Base-by-base conservation (phyloP, 495 filamentous ascomycete genomes). In the Penicillium pancosmium region DNA sequence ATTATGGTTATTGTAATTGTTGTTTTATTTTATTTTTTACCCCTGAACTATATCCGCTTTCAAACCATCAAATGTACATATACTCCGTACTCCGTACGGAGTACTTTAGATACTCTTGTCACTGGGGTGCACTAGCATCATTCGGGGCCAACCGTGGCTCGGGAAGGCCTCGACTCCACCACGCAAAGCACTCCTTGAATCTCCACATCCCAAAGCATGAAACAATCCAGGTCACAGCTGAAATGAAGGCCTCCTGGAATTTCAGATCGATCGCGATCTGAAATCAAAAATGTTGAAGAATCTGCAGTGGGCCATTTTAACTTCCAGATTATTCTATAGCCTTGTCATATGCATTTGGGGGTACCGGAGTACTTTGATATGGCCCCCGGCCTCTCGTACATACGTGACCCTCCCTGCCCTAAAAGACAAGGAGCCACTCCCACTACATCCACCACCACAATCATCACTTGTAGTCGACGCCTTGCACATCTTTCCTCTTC, bases 121-220 rank as follows among this genome's bases (percentile, higher is more conserved):
- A 19, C 19, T 48, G 11, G 21, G 21, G 21, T 48, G 46, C 46
- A n/a, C 46, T 48, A 48, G 46, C 46, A 48, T 48, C 19, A 25
- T n/a, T 59, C 53, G 53, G 57, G 58, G 61, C 46, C 51, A 58
- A 57, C 54, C 52, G 51, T 59, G 46, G 55, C 55, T 48, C 52
- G 34, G 52, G 18, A 48, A 15, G 53, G 48, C 52, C 49, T 31
- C 5, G 50, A 23, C 43, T 49, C 57, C 41, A 54, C 53, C 48
- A 36, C 23, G 46, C 5, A 36, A 48, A 59, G 52, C 46, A 48
- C 61, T 63, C 61, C 61, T 63, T 50, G 56, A 63, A 63, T 63
- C 61, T 63, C 61, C 61, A 63, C 61, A 63, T 59, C n/a, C 27
- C 40, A 31, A 48, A 34, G 44, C 53, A 54, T 61, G 62, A 65